Base-by-base conservation (phyloP, 139 green algal genomes). In the Bryopsis sp. region DNA sequence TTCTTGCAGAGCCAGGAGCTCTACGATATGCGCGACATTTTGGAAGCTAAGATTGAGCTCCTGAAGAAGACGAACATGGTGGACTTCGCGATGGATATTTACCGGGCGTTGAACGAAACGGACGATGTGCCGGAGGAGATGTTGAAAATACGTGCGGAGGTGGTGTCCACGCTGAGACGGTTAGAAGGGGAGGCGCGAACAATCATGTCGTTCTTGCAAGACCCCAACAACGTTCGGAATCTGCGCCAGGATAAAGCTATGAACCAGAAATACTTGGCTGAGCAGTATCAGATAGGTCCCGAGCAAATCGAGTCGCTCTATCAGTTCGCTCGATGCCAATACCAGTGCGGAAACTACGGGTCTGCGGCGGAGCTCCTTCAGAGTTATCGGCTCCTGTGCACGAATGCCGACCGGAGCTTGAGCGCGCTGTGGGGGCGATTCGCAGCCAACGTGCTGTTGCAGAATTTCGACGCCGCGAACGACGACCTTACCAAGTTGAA, bases 41-140 rank as follows among this genome's bases (percentile, higher is more conserved):
- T 97, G 78, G 60, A 85, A 39, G 86, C 83, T n/a, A 98, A 98
- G 85, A 86, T 99, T 48, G 87, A 90, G 33, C 82, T 99, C 58
- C 82, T 99, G 32, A 74, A 86, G 38, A 91, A 94, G 47, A 99
- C 93, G 11, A 98, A 99, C 82, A 99, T 99, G 94, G 88, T 98
- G 24, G 82, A 88, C 83, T 98, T 96, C 71, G 91, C 92, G 1
- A 95, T 96, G 84, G 94, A 99, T 59, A 95, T 98, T 70, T 85
- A 96, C 77, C 92, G 94, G 72, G 70, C 77, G 24, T 79, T 97
- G 3, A 80, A 97, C 69, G 70, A 82, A 39, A 89, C 80, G 0
- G 82, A 88, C 0, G 68, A 75, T 11, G 81, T 85, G 34, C 84
- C 85, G 3, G 67, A 73, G 43, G 50, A 70, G 3, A 85, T 92